A percentile compares a stretch with the other conserved stretches of the same genome.
Conservation (phyloP, 2,329 filamentous ascomycete genomes). For the Tolypocladium ophioglossoides region DNA sequence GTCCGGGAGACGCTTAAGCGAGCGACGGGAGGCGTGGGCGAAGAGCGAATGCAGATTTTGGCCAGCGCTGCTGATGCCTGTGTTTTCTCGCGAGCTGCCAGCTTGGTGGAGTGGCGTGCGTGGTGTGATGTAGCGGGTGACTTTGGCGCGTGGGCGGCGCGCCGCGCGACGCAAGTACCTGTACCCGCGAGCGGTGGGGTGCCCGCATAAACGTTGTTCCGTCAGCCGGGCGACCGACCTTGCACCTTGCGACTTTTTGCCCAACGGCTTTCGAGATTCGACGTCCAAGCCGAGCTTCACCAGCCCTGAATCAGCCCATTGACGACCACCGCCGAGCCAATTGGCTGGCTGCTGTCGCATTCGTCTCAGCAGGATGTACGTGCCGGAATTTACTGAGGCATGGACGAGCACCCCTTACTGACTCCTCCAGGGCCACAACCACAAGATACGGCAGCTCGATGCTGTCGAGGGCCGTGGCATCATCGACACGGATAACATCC, state of each 20-base stretch:
- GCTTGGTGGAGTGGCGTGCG: background rate
- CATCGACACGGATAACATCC: conserved; percentile 8
- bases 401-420: background rate
- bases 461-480: conserved; percentile 17
- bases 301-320: background rate
- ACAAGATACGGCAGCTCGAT: conserved; percentile 17
- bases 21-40: background rate
- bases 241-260: background rate
- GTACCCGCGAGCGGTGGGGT: background rate
- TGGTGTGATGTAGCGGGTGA: background rate
- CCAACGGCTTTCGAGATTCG: background rate
- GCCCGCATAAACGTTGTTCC: background rate
- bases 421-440: conserved; percentile 14
- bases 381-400: background rate
- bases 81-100: conserved; percentile 2
- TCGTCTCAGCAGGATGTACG: background rate
- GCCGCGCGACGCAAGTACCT: background rate
- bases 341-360: background rate
- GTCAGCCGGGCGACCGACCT: background rate
- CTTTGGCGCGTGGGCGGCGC: background rate
- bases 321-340: background rate
- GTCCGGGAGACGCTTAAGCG: background rate
- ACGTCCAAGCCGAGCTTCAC: background rate
- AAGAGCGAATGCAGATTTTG: background rate
- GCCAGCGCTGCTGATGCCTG: background rate